phyloP scores from a whole-genome alignment of 768 basidiomycete species.

The Naganishia randhawae region DNA sequence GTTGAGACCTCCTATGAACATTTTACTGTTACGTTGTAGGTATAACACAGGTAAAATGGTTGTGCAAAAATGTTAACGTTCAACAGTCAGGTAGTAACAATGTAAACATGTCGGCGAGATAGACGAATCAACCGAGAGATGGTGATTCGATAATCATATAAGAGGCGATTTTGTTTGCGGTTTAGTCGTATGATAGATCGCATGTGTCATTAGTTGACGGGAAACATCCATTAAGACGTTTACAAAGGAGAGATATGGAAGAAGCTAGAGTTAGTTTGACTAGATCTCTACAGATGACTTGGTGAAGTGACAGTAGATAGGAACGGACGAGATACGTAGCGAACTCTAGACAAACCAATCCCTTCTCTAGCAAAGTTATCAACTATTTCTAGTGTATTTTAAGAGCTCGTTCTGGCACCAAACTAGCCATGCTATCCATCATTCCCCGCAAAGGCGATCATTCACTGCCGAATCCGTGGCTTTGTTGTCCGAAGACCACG shows the following conservation, averaged over 20 bases:
- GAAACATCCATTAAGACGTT: slow-evolving; percentile 52
- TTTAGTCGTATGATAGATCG: slow-evolving; percentile 44
- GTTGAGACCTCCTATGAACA: slow-evolving; percentile 99
- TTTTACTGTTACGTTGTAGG: slow-evolving; percentile 65
- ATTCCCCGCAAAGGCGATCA: background rate
- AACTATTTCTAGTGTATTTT: background rate
- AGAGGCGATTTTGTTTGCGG: background rate
- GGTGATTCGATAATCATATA: background rate
- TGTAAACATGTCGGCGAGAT: background rate
- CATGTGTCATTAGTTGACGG: slow-evolving; percentile 54
- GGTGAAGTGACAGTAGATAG: slow-evolving; percentile 30
- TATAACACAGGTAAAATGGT: background rate
- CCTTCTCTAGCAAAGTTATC: slow-evolving; percentile 13
- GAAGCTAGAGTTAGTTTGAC: slow-evolving; percentile 29
- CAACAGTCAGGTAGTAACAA: background rate
- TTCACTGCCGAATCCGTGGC: background rate
- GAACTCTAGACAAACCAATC: slow-evolving; percentile 15
- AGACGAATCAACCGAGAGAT: background rate
- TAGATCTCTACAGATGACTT: slow-evolving; percentile 31
- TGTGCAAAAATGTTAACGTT: slow-evolving; percentile 1
- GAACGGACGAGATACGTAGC: slow-evolving; percentile 23
- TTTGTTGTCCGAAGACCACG: background rate
- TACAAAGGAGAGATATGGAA: slow-evolving; percentile 53
- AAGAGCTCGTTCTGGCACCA: background rate
- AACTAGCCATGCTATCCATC: background rate